These are phyloP conservation scores for Populus hybrid DNA, from an alignment of 441 rosid genomes.

Conservation along the genomic window DNA sequence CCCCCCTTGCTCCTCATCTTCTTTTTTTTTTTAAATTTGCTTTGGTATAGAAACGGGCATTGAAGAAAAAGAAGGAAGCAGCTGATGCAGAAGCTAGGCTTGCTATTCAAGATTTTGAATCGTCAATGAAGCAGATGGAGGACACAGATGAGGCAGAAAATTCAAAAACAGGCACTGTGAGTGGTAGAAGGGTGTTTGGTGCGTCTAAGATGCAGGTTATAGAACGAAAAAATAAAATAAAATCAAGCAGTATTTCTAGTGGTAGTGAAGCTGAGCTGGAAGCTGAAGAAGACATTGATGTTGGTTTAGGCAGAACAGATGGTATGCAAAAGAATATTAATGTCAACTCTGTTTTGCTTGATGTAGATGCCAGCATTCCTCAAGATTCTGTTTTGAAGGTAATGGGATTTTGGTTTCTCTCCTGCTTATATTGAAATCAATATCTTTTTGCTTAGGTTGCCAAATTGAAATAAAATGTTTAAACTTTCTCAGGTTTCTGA, in stretches of 20 bases:
- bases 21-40: constrained; percentile 10
- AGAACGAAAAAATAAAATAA: constrained; percentile 32
- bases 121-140: constrained; percentile 43
- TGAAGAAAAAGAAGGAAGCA: constrained; percentile 67
- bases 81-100: constrained; percentile 71
- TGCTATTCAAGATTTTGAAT: constrained; percentile 72
- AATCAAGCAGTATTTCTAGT: constrained; percentile 45
- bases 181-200: constrained; percentile 88
- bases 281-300: constrained; percentile 33
- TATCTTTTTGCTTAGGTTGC: constrained; percentile 6
- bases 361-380: constrained; percentile 34
- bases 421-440: constrained; percentile 9
- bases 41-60: constrained; percentile 58
- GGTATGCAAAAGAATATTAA: constrained; percentile 30
- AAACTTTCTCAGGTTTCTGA: constrained; percentile 46
- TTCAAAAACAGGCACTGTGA: constrained; percentile 25
- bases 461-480: constrained; percentile 8
- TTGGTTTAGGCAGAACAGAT: constrained; percentile 24
- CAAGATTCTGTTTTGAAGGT: constrained; percentile 49
- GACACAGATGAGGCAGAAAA: constrained; percentile 41
- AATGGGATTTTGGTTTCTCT: constrained; percentile 13
- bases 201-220: constrained; percentile 40
- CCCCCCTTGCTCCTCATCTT: neutral
- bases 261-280: constrained; percentile 62
- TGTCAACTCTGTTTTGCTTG: constrained; percentile 28